These are phyloP conservation scores for Orbilia brochopaga DNA, from an alignment of 2,329 filamentous ascomycete species.

Conservation along the genomic window DNA sequence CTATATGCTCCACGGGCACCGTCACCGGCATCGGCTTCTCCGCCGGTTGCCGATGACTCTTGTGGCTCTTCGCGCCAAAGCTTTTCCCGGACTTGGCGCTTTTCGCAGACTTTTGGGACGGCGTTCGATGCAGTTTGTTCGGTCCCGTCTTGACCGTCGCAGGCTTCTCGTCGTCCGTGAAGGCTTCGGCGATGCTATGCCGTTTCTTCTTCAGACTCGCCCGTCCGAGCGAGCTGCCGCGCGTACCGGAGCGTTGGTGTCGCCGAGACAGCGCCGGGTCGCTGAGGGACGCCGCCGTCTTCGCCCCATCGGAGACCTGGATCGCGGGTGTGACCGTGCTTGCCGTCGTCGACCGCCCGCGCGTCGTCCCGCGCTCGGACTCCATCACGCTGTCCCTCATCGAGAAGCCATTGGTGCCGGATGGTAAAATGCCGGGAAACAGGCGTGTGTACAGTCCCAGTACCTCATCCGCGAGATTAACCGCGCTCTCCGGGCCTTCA, in stretches of 20 bases:
- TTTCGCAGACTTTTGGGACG: slow-evolving; percentile 32
- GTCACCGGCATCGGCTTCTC: slow-evolving; percentile 16
- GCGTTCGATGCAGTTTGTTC: slow-evolving; percentile 31
- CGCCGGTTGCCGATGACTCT: background rate
- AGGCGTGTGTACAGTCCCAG: slow-evolving; percentile 80
- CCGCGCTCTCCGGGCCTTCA: slow-evolving; percentile 81
- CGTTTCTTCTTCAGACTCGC: slow-evolving; percentile 44
- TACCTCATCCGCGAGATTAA: slow-evolving; percentile 86
- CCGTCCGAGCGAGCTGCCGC: slow-evolving; percentile 36
- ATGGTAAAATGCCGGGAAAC: slow-evolving; percentile 61
- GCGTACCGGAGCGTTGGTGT: slow-evolving; percentile 17
- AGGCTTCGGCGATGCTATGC: slow-evolving; percentile 21
- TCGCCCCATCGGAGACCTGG: slow-evolving; percentile 25
- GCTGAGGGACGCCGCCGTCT: slow-evolving; percentile 19
- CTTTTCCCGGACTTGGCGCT: slow-evolving; percentile 29
- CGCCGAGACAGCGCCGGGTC: slow-evolving; percentile 34
- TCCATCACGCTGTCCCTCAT: slow-evolving; percentile 48
- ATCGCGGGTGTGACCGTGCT: slow-evolving; percentile 24
- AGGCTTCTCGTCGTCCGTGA: slow-evolving; percentile 41
- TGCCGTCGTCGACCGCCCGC: slow-evolving; percentile 25
- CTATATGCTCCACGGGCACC: slow-evolving; percentile 19
- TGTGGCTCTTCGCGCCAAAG: slow-evolving; percentile 38
- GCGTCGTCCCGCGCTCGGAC: slow-evolving; percentile 21
- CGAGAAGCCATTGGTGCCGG: background rate
- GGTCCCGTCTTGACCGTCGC: slow-evolving; percentile 5